Evolutionary conservation across 106 monocot species (phyloP).

Genomic region (Cymbidium sinense): DNA sequence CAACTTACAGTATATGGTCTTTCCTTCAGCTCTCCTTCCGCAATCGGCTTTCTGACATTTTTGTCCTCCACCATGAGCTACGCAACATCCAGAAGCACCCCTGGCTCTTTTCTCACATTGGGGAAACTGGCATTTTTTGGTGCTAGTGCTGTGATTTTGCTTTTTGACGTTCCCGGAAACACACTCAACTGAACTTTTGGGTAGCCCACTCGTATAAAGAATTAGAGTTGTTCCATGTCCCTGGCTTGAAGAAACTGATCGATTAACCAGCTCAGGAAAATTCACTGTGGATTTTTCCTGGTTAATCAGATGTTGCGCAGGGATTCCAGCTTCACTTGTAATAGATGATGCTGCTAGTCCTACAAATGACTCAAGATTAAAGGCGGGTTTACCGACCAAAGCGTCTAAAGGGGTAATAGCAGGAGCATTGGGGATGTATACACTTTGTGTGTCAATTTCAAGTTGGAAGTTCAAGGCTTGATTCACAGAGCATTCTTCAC

Average conservation of each 20-base stretch:
- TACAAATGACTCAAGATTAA: constrained; percentile 41
- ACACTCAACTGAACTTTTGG: constrained; percentile 24
- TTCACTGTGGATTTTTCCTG: not conserved
- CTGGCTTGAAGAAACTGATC: constrained; percentile 15
- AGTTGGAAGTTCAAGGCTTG: constrained; percentile 37
- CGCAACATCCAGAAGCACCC: constrained; percentile 47
- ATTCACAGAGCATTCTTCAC: constrained; percentile 38
- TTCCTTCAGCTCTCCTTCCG: constrained; percentile 48
- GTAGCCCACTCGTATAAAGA: not conserved
- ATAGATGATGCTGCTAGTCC: constrained; percentile 39
- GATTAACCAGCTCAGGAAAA: too few relatives aligned
- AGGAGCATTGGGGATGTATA: not conserved
- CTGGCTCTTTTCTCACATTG: constrained; percentile 48
- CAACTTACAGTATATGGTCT: constrained; percentile 43
- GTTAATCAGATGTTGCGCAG: not conserved
- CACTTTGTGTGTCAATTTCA: constrained; percentile 17
- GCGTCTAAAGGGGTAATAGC: not conserved
- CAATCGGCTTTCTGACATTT: constrained; percentile 39
- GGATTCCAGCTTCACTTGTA: not conserved
- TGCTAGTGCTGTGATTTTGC: constrained; percentile 8
- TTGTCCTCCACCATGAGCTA: constrained; percentile 49
- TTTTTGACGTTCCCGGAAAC: constrained; percentile 22
- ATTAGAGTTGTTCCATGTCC: constrained; percentile 1
- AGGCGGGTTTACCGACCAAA: not conserved
- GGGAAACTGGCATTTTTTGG: constrained; percentile 29